Evolutionary conservation across 2,329 filamentous ascomycete genomes (phyloP), one percentile per base, ranked within the genome.

Genomic region (Coniella vitis): DNA sequence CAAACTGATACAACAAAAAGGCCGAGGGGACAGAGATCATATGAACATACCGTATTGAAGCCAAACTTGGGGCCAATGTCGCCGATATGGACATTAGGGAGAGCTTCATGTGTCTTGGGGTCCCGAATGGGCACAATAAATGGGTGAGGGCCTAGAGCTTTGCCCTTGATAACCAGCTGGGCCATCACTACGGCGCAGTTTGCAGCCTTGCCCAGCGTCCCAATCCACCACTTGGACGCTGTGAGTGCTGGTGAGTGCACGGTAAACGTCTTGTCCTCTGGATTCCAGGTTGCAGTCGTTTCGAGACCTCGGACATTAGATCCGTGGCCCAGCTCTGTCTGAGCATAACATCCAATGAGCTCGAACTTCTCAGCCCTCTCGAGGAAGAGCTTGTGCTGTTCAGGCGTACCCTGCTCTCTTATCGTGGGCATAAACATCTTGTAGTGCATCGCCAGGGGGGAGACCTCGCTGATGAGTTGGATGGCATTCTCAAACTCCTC

Each of bases 171-270:
- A 54, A 83, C 76, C 22, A 90, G 72, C 65, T 90, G 86, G 0
- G 87, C 86, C 75, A 90, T 88, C 3, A 90, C 84, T 2, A 87
- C 80, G 1, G 86, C 86, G 60, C 88, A 76, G 62, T 87, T 90
- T 38, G 87, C 86, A 3, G 83, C 83, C 57, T 84, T 76, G 45
- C 86, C 87, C 3, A 90, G 73, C 10, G 84, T 86, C 1, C 87
- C 87, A 57, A 89, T 89, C 87, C 87, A 90, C 86, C 86, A 91
- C 62, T 91, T 91, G 31, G 83, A 84, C 0, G 86, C 78, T 2
- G 86, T 90, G 48, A 90, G 71, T 53, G 80, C 73, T 9, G 86
- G 86, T 0, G 84, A 87, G 65, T 90, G 81, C 32, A 90, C 73
- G 13, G 73, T 83, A 59, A 90, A 90, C 3, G 81, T 87, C 72